These are phyloP conservation scores for Eucalyptus guilfoylei DNA, from an alignment of 345 rosid genomes.

Conservation along the genomic window DNA sequence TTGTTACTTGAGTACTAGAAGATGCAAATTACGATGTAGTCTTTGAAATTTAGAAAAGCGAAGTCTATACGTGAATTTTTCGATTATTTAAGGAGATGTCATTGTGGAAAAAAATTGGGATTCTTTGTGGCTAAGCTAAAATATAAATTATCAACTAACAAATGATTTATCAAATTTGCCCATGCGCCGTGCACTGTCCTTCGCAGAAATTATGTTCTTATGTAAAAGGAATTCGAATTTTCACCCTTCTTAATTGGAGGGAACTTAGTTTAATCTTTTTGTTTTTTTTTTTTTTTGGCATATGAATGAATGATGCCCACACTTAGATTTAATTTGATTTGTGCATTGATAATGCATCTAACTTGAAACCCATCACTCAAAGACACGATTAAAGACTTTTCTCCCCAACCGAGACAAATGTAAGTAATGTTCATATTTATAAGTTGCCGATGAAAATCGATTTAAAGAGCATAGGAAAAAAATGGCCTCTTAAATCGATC, in stretches of 20 bases:
- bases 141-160: too few relatives aligned
- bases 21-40: neutral
- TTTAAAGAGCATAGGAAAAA: neutral
- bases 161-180: neutral
- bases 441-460: neutral
- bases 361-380: neutral
- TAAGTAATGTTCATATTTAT: neutral
- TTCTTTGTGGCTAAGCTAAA: too few relatives aligned
- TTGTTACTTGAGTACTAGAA: neutral
- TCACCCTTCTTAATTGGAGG: neutral
- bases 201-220: neutral
- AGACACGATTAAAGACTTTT: neutral
- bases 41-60: neutral
- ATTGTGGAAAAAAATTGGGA: too few relatives aligned
- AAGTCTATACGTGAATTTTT: neutral
- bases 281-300: neutral
- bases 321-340: neutral
- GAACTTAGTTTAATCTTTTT: neutral
- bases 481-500: too few relatives aligned
- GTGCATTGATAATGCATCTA: neutral
- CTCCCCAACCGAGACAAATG: neutral
- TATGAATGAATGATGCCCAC: neutral
- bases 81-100: too few relatives aligned
- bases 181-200: neutral
- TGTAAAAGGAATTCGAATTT: neutral